Percentiles rank a stretch among this genome's conserved stretches.
Evolutionary conservation across 257 asterid genomes (phyloP).

Genomic region (Solanum clarkiae): DNA sequence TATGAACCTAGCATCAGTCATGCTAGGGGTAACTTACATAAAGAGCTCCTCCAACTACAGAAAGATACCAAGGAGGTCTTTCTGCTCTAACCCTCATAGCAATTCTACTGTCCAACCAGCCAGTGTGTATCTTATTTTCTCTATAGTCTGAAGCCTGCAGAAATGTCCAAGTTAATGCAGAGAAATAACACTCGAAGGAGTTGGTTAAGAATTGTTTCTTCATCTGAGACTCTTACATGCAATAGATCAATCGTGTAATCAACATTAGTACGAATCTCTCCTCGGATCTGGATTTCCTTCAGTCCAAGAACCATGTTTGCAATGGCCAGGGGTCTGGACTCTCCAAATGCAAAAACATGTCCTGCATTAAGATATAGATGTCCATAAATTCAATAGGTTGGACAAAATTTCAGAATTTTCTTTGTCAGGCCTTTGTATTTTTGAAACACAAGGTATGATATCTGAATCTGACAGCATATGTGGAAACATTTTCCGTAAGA

Average conservation of each 20-base stretch:
- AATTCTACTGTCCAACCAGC: conserved; percentile 99
- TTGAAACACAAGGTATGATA: not conserved
- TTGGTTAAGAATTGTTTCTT: not conserved
- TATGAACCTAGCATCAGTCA: conserved; percentile 1
- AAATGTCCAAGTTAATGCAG: not conserved
- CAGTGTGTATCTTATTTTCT: conserved; percentile 96
- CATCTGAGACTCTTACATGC: conserved; percentile 48
- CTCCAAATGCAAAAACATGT: conserved; percentile 97
- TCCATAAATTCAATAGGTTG: not conserved
- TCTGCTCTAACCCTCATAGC: conserved; percentile 99
- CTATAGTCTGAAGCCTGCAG: conserved; percentile 83
- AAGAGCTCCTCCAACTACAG: conserved; percentile 98
- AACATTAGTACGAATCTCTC: conserved; percentile 96
- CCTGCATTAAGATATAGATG: conserved; percentile 37
- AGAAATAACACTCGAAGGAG: not conserved
- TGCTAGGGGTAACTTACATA: conserved; percentile 43
- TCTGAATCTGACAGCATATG: not conserved
- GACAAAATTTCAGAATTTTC: not conserved
- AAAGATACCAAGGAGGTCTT: conserved; percentile 99
- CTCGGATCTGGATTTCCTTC: conserved; percentile 97
- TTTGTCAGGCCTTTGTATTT: not conserved
- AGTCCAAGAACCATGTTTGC: conserved; percentile 99
- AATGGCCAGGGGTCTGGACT: conserved; percentile 92
- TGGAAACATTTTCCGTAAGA: not conserved
- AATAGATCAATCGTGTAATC: conserved; percentile 97